phyloP scores from a whole-genome alignment of 73 alveolate species.

The Blepharisma japonicum region DNA sequence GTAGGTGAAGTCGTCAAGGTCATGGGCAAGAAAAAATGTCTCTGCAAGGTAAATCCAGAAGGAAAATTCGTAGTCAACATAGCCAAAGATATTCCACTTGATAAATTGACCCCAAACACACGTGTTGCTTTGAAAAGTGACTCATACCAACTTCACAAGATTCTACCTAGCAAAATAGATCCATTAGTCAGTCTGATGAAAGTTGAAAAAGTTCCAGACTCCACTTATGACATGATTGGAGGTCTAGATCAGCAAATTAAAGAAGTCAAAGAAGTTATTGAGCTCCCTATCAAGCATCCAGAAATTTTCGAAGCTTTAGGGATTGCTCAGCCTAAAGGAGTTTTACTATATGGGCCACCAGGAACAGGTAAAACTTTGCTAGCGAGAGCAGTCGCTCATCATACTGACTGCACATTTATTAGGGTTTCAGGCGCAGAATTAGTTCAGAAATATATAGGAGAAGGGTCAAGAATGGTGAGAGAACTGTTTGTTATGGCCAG shows the following conservation, averaged over 20 bases:
- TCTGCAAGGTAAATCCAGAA: conserved; percentile 87
- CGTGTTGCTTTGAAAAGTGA: conserved; percentile 94
- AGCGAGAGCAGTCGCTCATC: conserved; percentile 99
- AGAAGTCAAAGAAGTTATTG: conserved; percentile 97
- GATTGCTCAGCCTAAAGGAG: conserved; percentile 99
- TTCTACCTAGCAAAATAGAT: conserved; percentile 97
- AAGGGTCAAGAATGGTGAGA: conserved; percentile 98
- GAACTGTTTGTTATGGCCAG: conserved; percentile 98
- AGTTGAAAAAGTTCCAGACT: conserved; percentile 99
- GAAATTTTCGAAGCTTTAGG: conserved; percentile 98
- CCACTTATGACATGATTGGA: conserved; percentile 98
- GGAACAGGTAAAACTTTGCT: conserved; percentile 99
- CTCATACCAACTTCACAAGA: conserved; percentile 89
- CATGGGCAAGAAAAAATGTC: conserved; percentile 85
- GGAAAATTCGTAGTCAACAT: conserved; percentile 98
- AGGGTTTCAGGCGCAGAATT: conserved; percentile 99
- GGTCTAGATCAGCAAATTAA: conserved; percentile 71
- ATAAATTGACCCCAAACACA: conserved; percentile 71
- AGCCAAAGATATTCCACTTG: conserved; percentile 91
- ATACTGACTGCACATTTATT: conserved; percentile 86
- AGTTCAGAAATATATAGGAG: conserved; percentile 99
- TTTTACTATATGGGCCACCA: conserved; percentile 92
- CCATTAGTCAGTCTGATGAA: conserved; percentile 98
- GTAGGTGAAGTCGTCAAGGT: conserved; percentile 98
- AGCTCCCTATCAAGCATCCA: conserved; percentile 99